Evolutionary conservation across 1,284 basidiomycete species (phyloP).

Genomic region (Athelia sp.): DNA sequence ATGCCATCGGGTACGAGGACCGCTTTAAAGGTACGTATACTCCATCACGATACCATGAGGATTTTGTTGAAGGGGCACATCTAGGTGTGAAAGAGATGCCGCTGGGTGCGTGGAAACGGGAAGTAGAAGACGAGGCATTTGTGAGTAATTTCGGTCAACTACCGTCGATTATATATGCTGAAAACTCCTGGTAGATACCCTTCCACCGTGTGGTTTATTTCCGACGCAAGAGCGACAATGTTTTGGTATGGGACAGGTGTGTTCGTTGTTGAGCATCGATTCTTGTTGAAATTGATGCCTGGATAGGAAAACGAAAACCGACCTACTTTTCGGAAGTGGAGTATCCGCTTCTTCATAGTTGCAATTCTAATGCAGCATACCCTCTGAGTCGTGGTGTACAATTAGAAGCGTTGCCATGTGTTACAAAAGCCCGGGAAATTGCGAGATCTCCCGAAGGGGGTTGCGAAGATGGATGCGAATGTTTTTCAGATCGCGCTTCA

Average conservation of each 20-base stretch:
- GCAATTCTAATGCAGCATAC: conserved; percentile 1
- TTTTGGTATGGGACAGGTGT: conserved; percentile 16
- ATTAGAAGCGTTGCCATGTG: conserved; percentile 26
- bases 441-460: conserved; percentile 28
- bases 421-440: conserved; percentile 37
- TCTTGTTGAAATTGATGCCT: too few relatives aligned
- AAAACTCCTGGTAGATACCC: conserved; percentile 12
- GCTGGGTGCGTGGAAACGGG: conserved; percentile 14
- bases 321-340: too few relatives aligned
- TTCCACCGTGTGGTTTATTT: conserved; percentile 18
- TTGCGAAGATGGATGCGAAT: conserved; percentile 27
- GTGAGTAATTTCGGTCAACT: conserved; percentile 7
- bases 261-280: too few relatives aligned
- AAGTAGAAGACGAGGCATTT: conserved; percentile 18
- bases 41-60: too few relatives aligned
- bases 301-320: too few relatives aligned
- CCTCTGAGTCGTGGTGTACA: conserved; percentile 29
- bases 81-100: conserved; percentile 15
- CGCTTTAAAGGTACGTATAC: conserved; percentile 8
- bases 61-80: neutral
- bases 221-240: conserved; percentile 10
- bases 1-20: conserved; percentile 19
- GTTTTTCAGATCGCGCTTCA: conserved; percentile 27
- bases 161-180: neutral
- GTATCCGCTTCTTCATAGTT: too few relatives aligned